Base-by-base conservation (phyloP, 371 early-diverging fungal genomes). In the Rhizomucor pusillus region DNA sequence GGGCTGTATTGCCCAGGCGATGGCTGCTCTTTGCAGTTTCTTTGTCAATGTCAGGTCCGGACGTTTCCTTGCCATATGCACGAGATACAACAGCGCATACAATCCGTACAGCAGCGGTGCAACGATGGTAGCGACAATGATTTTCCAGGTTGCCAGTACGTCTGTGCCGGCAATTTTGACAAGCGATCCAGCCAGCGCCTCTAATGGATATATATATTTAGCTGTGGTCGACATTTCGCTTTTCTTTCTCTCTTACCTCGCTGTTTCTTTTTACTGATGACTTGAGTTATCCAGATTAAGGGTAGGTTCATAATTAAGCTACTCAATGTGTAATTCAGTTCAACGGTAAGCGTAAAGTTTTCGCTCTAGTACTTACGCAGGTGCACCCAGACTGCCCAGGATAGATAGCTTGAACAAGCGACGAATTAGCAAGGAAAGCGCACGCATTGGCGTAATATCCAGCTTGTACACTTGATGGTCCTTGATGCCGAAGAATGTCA, bases 141-240 rank as follows among this genome's bases (percentile, higher is more conserved):
- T 80, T 66, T 97, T 97, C 99, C 98, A 98, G 3, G 97, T 94
- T 1, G 95, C 93, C 16, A 98, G 66, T 3, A 98, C 98, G 65
- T 98, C 99, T 46, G 85, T 85, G 14, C 92, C 99, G 22, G 83
- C 81, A 57, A 97, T 86, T 65, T 98, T 98, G 49, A 98, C 97
- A 35, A 88, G 89, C 18, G 95, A 95, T 19, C 83, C 89, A 1
- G 89, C 90, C 56, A 92, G 72, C 0, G 98, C 99, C 66, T 94
- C 94, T 77, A 59, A n/a, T n/a, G n/a, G n/a, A n/a, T 20, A 50
- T 3, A 39, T 25, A 12, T 37, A 33, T 52, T 37, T 10, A 13
- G 10, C 11, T 47, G 24, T n/a, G 14, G 39, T 23, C 22, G 39
- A 18, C 19, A 24, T 40, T 45, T 16, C 16, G 16, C 23, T 41